These are phyloP conservation scores for Epicoccum sorghinum DNA, from an alignment of 2,329 filamentous ascomycete species.

Conservation along the genomic window DNA sequence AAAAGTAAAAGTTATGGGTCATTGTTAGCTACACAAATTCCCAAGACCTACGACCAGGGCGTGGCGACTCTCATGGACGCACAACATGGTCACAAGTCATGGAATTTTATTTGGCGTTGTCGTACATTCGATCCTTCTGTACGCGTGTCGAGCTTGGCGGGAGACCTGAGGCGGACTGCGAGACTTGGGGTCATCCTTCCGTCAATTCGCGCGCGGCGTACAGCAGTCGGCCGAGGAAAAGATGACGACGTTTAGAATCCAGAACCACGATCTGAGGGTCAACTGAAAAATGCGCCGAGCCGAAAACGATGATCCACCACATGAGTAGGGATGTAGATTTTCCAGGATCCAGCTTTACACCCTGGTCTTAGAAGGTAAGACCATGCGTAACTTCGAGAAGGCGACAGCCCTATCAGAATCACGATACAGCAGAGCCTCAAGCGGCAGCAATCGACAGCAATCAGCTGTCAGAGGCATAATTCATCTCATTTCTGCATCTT, in stretches of 20 bases:
- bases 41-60: background rate
- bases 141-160: constrained; percentile 9
- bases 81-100: background rate
- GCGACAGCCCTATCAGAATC: background rate
- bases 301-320: too few species aligned
- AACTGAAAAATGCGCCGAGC: too few species aligned
- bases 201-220: too few species aligned
- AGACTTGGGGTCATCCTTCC: too few species aligned
- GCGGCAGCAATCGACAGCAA: constrained; percentile 1
- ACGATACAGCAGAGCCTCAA: background rate
- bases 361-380: too few species aligned
- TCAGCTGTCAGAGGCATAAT: background rate
- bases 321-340: too few species aligned
- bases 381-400: background rate
- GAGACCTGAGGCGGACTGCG: background rate
- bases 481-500: constrained; percentile 7
- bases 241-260: too few species aligned
- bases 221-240: too few species aligned
- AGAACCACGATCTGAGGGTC: too few species aligned
- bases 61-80: background rate
- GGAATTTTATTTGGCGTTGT: background rate
- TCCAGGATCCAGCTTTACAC: too few species aligned
- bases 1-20: too few species aligned
- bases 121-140: background rate
- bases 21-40: too few species aligned